Percentiles rank a stretch among this genome's conserved stretches.
phyloP scores from a whole-genome alignment of 305 asterid species.

The Vinca major region DNA sequence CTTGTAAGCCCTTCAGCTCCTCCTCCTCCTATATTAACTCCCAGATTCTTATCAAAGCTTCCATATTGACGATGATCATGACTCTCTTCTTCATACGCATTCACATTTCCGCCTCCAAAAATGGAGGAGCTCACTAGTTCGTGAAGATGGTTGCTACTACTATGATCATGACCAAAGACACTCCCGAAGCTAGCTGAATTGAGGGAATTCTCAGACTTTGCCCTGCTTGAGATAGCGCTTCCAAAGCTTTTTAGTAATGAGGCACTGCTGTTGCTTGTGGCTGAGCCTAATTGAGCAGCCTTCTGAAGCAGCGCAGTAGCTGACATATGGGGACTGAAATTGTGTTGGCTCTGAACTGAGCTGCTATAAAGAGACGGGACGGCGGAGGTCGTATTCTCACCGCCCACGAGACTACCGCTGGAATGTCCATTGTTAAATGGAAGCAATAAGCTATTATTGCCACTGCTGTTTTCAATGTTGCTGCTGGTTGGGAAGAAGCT shows the following conservation, averaged over 20 bases:
- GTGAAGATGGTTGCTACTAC: slow-evolving; percentile 29
- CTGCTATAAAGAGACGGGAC: slow-evolving; percentile 54
- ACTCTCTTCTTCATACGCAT: slow-evolving; percentile 17
- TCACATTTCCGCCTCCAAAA: slow-evolving; percentile 13
- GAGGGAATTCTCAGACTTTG: slow-evolving; percentile 17
- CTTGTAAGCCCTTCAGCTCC: slow-evolving; percentile 46
- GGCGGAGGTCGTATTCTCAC: slow-evolving; percentile 23
- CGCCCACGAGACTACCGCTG: slow-evolving; percentile 33
- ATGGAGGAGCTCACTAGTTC: slow-evolving; percentile 32
- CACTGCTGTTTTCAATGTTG: neutral
- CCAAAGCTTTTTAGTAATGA: slow-evolving; percentile 50
- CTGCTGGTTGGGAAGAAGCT: slow-evolving; percentile 43
- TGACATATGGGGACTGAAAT: slow-evolving; percentile 33
- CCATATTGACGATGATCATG: slow-evolving; percentile 17
- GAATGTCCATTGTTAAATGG: slow-evolving; percentile 23
- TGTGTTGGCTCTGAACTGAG: slow-evolving; percentile 28
- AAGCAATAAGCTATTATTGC: slow-evolving; percentile 6
- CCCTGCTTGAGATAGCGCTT: slow-evolving; percentile 16
- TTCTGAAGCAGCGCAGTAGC: slow-evolving; percentile 81
- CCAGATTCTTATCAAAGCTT: slow-evolving; percentile 15
- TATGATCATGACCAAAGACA: slow-evolving; percentile 1
- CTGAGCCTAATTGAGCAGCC: slow-evolving; percentile 68
- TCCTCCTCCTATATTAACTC: slow-evolving; percentile 1
- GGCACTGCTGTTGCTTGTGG: slow-evolving; percentile 31
- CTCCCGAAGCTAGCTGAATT: slow-evolving; percentile 3